Conservation (phyloP, 2,329 filamentous ascomycete genomes). For the Ascochyta clinopodiicola region DNA sequence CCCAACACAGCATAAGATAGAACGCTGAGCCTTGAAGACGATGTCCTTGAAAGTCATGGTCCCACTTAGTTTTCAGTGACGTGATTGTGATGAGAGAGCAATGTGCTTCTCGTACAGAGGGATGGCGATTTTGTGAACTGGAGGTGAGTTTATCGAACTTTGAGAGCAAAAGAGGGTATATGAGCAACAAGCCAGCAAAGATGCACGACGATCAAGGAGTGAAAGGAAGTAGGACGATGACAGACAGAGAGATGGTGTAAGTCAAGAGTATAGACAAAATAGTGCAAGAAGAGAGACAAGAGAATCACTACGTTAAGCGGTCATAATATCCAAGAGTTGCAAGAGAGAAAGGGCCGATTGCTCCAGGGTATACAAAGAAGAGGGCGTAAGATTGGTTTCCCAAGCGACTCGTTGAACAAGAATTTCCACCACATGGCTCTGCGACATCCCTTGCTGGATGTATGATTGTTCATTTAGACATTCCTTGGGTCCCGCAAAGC, state of each 20-base stretch:
- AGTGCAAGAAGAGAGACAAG: slow-evolving; percentile 5
- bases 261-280: slow-evolving; percentile 7
- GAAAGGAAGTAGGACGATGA: neutral
- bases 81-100: neutral
- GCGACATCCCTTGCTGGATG: slow-evolving; percentile 41
- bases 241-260: slow-evolving; percentile 6
- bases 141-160: slow-evolving; percentile 11
- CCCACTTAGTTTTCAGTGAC: neutral
- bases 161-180: slow-evolving; percentile 21
- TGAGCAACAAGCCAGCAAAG: slow-evolving; percentile 14
- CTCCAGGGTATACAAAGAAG: slow-evolving; percentile 7
- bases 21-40: slow-evolving; percentile 26
- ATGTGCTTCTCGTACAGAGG: neutral
- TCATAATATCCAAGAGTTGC: slow-evolving; percentile 10
- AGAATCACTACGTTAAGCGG: slow-evolving; percentile 8
- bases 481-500: slow-evolving; percentile 29
- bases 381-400: slow-evolving; percentile 27
- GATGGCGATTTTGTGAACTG: slow-evolving; percentile 6
- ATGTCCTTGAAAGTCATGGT: slow-evolving; percentile 35
- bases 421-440: slow-evolving; percentile 23
- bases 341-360: slow-evolving; percentile 7
- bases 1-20: slow-evolving; percentile 37
- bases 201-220: slow-evolving; percentile 6
- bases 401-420: slow-evolving; percentile 28
- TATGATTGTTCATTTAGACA: slow-evolving; percentile 34